Conservation (phyloP, 352 stramenopile species). For the Globisporangium uncinulatum region DNA sequence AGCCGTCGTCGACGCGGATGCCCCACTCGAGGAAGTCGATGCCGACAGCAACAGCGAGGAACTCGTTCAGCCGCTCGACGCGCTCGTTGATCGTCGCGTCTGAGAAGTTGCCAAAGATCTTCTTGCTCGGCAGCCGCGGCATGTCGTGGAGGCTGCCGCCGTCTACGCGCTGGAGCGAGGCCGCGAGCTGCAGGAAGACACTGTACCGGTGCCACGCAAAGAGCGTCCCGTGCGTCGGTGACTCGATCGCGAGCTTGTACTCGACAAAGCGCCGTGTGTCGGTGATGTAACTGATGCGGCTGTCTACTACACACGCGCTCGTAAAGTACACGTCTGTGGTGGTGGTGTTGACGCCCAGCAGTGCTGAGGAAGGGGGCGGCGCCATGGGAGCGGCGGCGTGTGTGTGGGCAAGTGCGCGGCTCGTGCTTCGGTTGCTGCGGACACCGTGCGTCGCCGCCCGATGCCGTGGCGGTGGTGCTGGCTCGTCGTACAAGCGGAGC, state of each 20-base stretch:
- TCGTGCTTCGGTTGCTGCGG: background rate
- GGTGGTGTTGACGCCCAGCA: too few relatives aligned
- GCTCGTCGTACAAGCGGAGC: constrained; percentile 9
- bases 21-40: constrained; percentile 42
- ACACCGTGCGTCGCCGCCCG: background rate
- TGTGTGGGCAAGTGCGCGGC: background rate
- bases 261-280: constrained; percentile 28
- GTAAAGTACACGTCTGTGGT: constrained; percentile 8
- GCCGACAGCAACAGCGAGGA: constrained; percentile 34
- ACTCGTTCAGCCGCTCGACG: constrained; percentile 39
- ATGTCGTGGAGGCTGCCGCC: constrained; percentile 26
- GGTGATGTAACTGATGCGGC: constrained; percentile 11
- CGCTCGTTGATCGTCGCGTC: constrained; percentile 38
- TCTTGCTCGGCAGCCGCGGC: constrained; percentile 36
- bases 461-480: background rate
- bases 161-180: constrained; percentile 34
- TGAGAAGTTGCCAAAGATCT: constrained; percentile 33
- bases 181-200: constrained; percentile 36
- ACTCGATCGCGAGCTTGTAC: constrained; percentile 51
- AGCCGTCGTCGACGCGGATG: constrained; percentile 42
- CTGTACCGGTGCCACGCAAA: constrained; percentile 47
- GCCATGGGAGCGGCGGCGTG: too few relatives aligned
- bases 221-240: constrained; percentile 30
- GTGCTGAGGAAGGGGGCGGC: too few relatives aligned
- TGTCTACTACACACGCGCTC: constrained; percentile 11